Base-by-base conservation (phyloP, 352 stramenopile species). In the Phytopythium sindhum region DNA sequence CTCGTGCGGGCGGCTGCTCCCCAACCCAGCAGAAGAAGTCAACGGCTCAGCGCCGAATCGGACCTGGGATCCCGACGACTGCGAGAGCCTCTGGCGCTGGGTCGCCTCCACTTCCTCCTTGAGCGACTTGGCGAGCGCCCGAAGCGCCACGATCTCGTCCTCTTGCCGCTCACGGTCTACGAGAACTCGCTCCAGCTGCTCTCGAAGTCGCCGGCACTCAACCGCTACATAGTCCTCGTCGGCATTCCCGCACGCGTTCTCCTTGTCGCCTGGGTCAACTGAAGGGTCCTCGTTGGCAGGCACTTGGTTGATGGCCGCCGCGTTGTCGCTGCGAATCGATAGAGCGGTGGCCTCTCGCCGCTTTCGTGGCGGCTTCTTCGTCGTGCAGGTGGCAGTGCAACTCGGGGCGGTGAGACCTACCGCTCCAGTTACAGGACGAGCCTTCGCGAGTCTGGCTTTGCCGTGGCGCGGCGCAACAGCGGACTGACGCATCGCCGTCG, bases 61-160 rank as follows among this genome's bases (percentile, higher is more conserved):
- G n/a, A 24, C 15, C 4, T 10, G 42, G 21, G 21, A 28, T 19
- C 23, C n/a, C 23, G 44, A 29, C 19, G 42, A 5, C 42, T 48
- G 42, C 2, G n/a, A 3, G 4, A 15, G 4, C 26, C 9, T 14
- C 37, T n/a, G 23, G 10, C 45, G 62, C 19, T 71, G 72, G 45
- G 81, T 84, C 9, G 41, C 31, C 57, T 88, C 73, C 9, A 88
- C 81, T 47, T 90, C 77, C 41, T 77, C 68, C 61, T 84, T 86
- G 5, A 90, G 59, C 1, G 78, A 82, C 44, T 67, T 75, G 15
- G 79, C 81, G 9, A 90, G 60, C 17, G 78, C 77, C 57, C 79
- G 74, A 14, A 90, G 45, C 12, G 75, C 81, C 8, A 86, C 73
- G 42, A 90, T 81, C 61, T 88, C 81, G 28, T 90, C 79, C 50